Evolutionary conservation across 75 land plant genomes (phyloP), one percentile per base, ranked within the genome.

Genomic region (Chamaecyparis obtusa): DNA sequence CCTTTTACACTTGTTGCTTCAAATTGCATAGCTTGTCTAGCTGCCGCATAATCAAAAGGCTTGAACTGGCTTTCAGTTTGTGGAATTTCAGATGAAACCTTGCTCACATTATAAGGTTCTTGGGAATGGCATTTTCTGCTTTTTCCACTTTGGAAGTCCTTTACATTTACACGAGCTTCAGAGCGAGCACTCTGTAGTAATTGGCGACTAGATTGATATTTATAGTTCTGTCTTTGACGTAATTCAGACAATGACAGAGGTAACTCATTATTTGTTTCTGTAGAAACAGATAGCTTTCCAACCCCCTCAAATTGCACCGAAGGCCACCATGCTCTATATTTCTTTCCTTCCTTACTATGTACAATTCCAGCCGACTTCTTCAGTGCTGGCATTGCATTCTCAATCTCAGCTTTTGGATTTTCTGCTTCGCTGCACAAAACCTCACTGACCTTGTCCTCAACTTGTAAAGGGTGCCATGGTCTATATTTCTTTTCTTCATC

Each of bases 11-110:
- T 87, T 35, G 84, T 85, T 24, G 30, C 76, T 85, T 3, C 90
- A 76, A 90, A 88, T 49, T 15, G 84, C 39, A 91, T 83, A 33
- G 87, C 76, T 69, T 85, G 83, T 88, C 94, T 91, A 17, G 95
- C 95, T 17, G 94, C 89, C 41, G 91, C 90, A 86, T 90, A 94
- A 35, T 93, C 95, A 89, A 94, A 93, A 54, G 95, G 93, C 88
- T 88, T 88, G 35, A 94, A 13, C 75, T 88, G 83, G 24, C 88
- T 37, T 16, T 48, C 85, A n/a, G 32, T 43, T 44, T 46, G 51
- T n/a, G 15, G 32, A 43, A 41, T 7, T n/a, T 27, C 3, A 0
- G 83, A 14, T 21, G 30, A 81, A 81, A 24, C 30, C 51, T 81
- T 81, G 10, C 43, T 46, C 24, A 33, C 46, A 81, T 41, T 46